Conservation (phyloP, 2,329 filamentous ascomycete genomes). For the Colletotrichum sp. region DNA sequence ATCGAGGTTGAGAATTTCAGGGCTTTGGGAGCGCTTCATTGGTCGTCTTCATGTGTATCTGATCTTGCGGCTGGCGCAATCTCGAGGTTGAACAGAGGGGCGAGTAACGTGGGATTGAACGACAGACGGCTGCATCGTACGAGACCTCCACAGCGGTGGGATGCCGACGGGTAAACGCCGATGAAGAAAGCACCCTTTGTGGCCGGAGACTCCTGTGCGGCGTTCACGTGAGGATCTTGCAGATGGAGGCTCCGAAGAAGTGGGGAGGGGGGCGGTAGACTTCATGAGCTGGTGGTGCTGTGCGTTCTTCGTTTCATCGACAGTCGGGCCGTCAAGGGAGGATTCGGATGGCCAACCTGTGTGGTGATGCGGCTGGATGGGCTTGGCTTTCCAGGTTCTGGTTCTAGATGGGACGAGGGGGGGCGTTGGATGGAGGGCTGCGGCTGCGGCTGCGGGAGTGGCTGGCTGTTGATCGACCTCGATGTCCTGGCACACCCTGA, state of each 20-base stretch:
- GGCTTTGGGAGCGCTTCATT: not conserved
- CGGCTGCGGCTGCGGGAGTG: not conserved
- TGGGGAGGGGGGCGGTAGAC: not conserved
- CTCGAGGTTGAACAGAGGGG: not conserved
- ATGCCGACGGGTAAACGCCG: not conserved
- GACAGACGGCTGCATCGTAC: not conserved
- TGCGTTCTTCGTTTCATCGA: not conserved
- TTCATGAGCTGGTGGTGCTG: not conserved
- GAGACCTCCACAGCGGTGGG: not conserved
- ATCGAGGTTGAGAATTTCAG: not conserved
- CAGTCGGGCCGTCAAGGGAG: not conserved
- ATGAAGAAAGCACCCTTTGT: not conserved
- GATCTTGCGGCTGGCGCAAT: not conserved
- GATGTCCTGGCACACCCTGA: not conserved
- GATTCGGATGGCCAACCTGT: not conserved
- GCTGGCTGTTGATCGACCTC: not conserved
- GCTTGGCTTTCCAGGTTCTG: not conserved
- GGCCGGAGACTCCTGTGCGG: not conserved
- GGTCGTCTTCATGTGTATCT: not conserved
- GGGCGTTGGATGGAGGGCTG: not conserved
- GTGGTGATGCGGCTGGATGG: not conserved
- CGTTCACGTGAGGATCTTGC: not conserved
- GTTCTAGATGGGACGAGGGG: not conserved
- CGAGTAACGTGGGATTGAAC: not conserved
- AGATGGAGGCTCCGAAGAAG: not conserved